phyloP scores from a whole-genome alignment of 306 rosid species.

The Quercus gilva region DNA sequence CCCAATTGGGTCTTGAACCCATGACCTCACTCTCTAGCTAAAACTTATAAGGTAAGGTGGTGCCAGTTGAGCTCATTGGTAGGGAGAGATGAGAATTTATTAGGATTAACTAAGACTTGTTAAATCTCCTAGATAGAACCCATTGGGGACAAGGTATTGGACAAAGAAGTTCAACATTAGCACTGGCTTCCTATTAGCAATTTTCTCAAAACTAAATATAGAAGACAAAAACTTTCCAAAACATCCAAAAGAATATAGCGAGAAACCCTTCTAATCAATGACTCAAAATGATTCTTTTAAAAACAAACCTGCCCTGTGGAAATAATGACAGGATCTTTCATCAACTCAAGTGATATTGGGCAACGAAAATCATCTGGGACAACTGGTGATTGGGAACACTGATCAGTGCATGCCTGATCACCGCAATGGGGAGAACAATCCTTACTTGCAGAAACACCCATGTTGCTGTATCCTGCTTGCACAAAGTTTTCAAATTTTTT shows the following conservation, averaged over 20 bases:
- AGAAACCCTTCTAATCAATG: neutral
- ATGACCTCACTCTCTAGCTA: no score
- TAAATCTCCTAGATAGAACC: neutral
- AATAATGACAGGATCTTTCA: constrained; percentile 91
- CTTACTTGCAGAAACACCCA: constrained; percentile 25
- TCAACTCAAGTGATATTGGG: constrained; percentile 87
- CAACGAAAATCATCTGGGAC: constrained; percentile 89
- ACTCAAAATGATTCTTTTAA: neutral
- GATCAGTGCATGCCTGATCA: constrained; percentile 28
- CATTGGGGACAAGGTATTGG: neutral
- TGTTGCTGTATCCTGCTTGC: constrained; percentile 46
- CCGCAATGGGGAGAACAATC: constrained; percentile 32
- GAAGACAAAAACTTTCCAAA: neutral
- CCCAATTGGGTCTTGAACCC: no score
- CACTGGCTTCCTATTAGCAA: neutral
- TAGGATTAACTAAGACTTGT: neutral
- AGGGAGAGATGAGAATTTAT: neutral
- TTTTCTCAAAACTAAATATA: neutral
- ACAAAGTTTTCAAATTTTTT: constrained; percentile 65
- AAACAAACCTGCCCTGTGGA: constrained; percentile 84
- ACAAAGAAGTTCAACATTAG: neutral
- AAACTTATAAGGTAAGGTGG: no score
- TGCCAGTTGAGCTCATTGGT: neutral
- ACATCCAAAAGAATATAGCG: neutral
- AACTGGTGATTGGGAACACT: constrained; percentile 36